These are phyloP conservation scores for Paraphaeosphaeria sporulosa DNA, from an alignment of 2,329 filamentous ascomycete species.

Conservation along the genomic window DNA sequence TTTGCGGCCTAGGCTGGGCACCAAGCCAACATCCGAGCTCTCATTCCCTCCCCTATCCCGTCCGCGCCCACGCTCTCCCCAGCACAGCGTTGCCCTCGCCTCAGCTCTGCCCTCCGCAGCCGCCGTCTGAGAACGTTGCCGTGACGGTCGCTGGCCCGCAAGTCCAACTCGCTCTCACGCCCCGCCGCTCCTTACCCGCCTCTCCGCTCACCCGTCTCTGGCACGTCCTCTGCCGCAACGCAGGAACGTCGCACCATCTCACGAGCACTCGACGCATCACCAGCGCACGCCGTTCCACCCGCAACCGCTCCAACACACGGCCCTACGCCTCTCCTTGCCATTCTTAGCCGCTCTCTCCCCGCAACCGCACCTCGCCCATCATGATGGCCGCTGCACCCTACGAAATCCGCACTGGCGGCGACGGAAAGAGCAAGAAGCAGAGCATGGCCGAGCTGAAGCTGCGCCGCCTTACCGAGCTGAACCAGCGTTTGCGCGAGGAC, in stretches of 20 bases:
- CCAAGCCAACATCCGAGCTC: conserved; percentile 11
- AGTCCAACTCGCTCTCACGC: conserved; percentile 33
- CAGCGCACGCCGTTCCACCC: conserved; percentile 29
- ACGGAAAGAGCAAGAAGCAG: conserved; percentile 91
- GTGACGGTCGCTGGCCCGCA: conserved; percentile 34
- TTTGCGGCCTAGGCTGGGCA: conserved; percentile 4
- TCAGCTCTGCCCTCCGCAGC: conserved; percentile 26
- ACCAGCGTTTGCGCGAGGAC: conserved; percentile 94
- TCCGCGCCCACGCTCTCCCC: conserved; percentile 32
- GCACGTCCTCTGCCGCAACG: conserved; percentile 29
- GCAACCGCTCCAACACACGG: conserved; percentile 19
- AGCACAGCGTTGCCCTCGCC: conserved; percentile 29
- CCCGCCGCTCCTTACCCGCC: conserved; percentile 44
- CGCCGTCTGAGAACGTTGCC: conserved; percentile 33
- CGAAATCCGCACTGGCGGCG: conserved; percentile 70
- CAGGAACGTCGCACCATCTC: conserved; percentile 43
- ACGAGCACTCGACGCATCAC: conserved; percentile 28
- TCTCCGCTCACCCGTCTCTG: conserved; percentile 30
- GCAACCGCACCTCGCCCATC: conserved; percentile 31
- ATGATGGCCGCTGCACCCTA: conserved; percentile 68
- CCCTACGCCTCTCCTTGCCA: conserved; percentile 23
- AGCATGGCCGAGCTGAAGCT: conserved; percentile 99
- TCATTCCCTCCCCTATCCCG: conserved; percentile 24
- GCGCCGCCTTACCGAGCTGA: conserved; percentile 93
- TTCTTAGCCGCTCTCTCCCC: conserved; percentile 12